These are phyloP conservation scores for Colletotrichum lini DNA, from an alignment of 2,329 filamentous ascomycete genomes.

Conservation along the genomic window DNA sequence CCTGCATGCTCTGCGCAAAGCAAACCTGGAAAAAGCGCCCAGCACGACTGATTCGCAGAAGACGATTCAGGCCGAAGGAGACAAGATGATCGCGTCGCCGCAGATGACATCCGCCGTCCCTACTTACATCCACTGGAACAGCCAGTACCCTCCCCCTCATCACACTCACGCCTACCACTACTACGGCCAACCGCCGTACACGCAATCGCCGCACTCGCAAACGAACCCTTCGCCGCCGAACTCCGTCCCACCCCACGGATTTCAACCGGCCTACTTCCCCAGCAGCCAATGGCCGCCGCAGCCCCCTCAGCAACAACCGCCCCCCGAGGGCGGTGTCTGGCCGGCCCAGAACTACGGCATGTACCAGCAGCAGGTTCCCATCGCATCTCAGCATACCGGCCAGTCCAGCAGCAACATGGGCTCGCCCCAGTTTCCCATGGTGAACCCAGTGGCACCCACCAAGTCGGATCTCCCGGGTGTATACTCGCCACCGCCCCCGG, in stretches of 20 bases:
- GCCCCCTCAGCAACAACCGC: constrained; percentile 24
- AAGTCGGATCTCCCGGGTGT: constrained; percentile 38
- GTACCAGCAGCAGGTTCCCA: constrained; percentile 44
- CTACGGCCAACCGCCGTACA: constrained; percentile 39
- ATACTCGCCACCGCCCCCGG: constrained; percentile 29
- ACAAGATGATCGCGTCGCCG: constrained; percentile 42
- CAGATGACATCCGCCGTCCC: constrained; percentile 41
- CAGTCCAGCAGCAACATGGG: constrained; percentile 34
- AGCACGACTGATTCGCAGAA: constrained; percentile 38
- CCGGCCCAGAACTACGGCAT: constrained; percentile 42
- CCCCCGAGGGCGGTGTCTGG: constrained; percentile 39
- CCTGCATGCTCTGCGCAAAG: constrained; percentile 36
- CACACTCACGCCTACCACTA: constrained; percentile 38
- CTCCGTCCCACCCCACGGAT: constrained; percentile 34
- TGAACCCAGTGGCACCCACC: constrained; percentile 33
- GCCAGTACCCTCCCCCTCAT: constrained; percentile 36
- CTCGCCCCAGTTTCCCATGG: constrained; percentile 43
- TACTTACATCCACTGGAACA: constrained; percentile 39
- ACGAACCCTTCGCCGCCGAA: constrained; percentile 35
- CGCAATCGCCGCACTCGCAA: constrained; percentile 39
- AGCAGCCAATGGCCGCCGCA: constrained; percentile 36
- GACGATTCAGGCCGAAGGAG: constrained; percentile 31
- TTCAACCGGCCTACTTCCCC: constrained; percentile 40
- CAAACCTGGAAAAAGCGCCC: constrained; percentile 36
- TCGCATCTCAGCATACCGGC: constrained; percentile 42